Percentiles rank a stretch among this genome's conserved stretches.
Evolutionary conservation across 2,329 filamentous ascomycete species (phyloP).

Genomic region (Didymella exigua): DNA sequence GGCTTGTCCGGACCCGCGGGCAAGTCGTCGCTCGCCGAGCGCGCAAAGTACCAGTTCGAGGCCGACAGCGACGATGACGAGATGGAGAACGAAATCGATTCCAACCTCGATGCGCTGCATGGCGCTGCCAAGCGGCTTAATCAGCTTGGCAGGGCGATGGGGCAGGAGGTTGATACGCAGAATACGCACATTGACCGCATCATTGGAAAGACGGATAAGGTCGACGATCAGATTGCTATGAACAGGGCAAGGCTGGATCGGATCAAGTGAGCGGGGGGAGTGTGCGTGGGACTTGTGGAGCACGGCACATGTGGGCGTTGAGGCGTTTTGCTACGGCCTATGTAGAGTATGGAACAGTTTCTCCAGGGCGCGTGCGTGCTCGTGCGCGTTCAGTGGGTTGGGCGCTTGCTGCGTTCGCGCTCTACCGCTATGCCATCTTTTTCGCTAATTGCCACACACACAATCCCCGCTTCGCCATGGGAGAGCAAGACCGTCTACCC

Average conservation of each 20-base stretch:
- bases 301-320: not conserved
- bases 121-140: constrained; percentile 73
- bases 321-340: not conserved
- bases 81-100: constrained; percentile 62
- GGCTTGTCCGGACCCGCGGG: constrained; percentile 19
- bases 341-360: too few species aligned
- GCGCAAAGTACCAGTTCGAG: constrained; percentile 45
- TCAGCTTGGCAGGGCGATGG: constrained; percentile 73
- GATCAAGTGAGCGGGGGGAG: constrained; percentile 52
- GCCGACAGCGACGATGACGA: constrained; percentile 60
- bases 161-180: constrained; percentile 75
- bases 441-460: too few species aligned
- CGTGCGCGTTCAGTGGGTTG: too few species aligned
- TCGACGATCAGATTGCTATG: constrained; percentile 77
- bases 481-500: too few species aligned
- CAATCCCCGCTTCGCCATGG: too few species aligned
- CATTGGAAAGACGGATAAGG: constrained; percentile 79
- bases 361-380: too few species aligned
- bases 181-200: constrained; percentile 80
- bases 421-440: too few species aligned
- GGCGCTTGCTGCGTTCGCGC: too few species aligned
- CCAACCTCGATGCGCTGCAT: constrained; percentile 58
- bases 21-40: constrained; percentile 39
- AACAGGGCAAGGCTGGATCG: constrained; percentile 74
- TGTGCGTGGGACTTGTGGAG: not conserved